These are phyloP conservation scores for Trichocladium uniseriatum DNA, from an alignment of 495 filamentous ascomycete species.

Conservation along the genomic window DNA sequence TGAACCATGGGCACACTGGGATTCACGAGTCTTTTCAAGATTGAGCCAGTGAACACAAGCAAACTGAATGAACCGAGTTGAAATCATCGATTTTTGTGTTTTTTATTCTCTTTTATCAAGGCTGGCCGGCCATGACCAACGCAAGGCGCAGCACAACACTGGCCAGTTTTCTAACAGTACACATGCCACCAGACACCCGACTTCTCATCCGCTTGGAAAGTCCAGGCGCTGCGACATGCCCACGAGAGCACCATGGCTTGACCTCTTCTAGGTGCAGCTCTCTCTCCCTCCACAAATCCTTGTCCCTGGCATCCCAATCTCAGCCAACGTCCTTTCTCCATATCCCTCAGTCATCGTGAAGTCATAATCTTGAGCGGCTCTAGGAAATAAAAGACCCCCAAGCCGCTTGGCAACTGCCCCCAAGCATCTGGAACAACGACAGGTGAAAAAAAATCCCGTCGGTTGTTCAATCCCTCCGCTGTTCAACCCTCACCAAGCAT, in stretches of 20 bases:
- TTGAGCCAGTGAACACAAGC: too few relatives aligned
- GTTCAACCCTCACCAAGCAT: neutral
- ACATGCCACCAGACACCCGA: neutral
- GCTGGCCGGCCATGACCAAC: too few relatives aligned
- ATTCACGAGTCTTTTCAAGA: too few relatives aligned
- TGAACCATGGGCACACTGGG: too few relatives aligned
- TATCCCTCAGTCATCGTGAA: constrained; percentile 17
- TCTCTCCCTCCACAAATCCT: neutral
- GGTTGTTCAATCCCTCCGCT: neutral
- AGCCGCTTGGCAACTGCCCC: constrained; percentile 6
- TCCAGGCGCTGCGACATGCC: neutral
- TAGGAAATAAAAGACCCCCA: constrained; percentile 10
- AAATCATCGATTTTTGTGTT: too few relatives aligned
- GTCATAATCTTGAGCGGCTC: constrained; percentile 18
- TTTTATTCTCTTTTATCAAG: too few relatives aligned
- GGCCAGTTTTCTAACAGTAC: neutral
- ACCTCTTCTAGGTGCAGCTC: neutral
- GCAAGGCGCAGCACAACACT: too few relatives aligned
- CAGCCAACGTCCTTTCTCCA: constrained; percentile 2
- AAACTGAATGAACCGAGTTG: too few relatives aligned
- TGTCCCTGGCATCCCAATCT: constrained; percentile 7
- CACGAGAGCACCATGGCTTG: neutral
- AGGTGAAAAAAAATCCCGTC: constrained; percentile 8
- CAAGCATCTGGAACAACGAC: constrained; percentile 12
- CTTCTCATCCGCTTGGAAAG: neutral